Evolutionary conservation across 139 green algal species (phyloP), one percentile per base, ranked within the genome.

Genomic region (Raphidocelis subcapitata): DNA sequence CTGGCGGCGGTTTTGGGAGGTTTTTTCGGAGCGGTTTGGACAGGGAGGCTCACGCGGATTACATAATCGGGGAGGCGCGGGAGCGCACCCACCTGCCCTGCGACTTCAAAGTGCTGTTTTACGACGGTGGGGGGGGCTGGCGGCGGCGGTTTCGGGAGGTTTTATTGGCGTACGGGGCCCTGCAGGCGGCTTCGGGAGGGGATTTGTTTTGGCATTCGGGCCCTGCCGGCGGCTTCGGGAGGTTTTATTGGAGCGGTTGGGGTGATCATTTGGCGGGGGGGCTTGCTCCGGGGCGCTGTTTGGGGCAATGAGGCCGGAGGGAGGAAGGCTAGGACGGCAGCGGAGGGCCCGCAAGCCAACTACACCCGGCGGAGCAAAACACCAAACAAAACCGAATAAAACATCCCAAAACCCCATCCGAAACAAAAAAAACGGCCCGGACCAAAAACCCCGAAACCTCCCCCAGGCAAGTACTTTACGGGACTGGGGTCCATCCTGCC

Each of bases 31-130:
- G 49, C 18, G 49, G 20, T 20, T 57, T 16, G 20, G 18, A 20
- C 18, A 20, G 49, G 49, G 46, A 76, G 55, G 31, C 81, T 44
- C 81, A 84, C 28, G 81, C 72, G 62, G 69, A 85, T 44, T 98
- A 90, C 41, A 85, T 98, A n/a, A 67, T 88, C 8, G 71, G 91
- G 1, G 72, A 91, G 91, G 31, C 88, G 92, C 65, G 73, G 83
- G 26, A 84, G 85, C 51, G 78, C 47, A 77, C 62, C 2, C 46
- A 51, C 12, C 35, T 77, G 51, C 62, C 72, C 2, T 77, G 72
- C 26, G 23, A 96, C 72, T 96, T 98, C 81, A 89, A 84, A 63
- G 75, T 98, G 35, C 80, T 73, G 18, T 98, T 96, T 72, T 96
- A 97, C 69, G 84, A 84, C 3, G 86, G 82, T 24, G 81, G 91